Evolutionary conservation across 495 filamentous ascomycete genomes (phyloP), one percentile per base, ranked within the genome.

Genomic region (Penicillium riverlandense): DNA sequence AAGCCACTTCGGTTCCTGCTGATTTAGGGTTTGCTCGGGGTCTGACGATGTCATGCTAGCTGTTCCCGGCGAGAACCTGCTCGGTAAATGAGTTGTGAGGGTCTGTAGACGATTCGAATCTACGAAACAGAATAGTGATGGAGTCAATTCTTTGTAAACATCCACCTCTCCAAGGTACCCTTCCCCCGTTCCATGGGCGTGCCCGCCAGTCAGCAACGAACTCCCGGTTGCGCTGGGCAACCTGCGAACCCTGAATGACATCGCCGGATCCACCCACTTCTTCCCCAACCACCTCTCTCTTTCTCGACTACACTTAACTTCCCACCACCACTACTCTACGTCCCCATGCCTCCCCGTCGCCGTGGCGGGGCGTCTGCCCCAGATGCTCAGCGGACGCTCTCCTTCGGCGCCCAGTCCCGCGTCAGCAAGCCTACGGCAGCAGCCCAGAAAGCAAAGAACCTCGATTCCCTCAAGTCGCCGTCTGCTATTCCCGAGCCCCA

Each of bases 351-450:
- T 39, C 70, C 80, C 29, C 81, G 82, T 46, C 81, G 84, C 59
- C 78, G 80, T 57, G 62, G 65, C 45, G 71, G 75, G 52, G 57
- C 62, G 45, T 62, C 69, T 34, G 9, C 32, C 38, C 60, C 66
- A 36, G 54, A 70, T 40, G 53, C 66, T 40, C 90, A 96, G 59
- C 70, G 82, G 3, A 90, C 81, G 11, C 77, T 95, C 48, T 80
- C 83, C 46, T 95, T 95, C 67, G 70, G 77, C 63, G 69, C 79
- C 58, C 72, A 69, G 40, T 68, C 75, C 35, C 78, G 80, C 60
- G 79, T 94, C 47, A 89, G 85, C 54, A 95, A 95, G 65, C 69
- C 82, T 13, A 65, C 72, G 29, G 52, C 58, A 27, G 50, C 73
- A 5, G 48, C 73, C 32, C 62, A 69, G 32, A 83, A 85, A 54